Evolutionary conservation across 1,284 basidiomycete species (phyloP).

Genomic region (Thelephora terrestris): DNA sequence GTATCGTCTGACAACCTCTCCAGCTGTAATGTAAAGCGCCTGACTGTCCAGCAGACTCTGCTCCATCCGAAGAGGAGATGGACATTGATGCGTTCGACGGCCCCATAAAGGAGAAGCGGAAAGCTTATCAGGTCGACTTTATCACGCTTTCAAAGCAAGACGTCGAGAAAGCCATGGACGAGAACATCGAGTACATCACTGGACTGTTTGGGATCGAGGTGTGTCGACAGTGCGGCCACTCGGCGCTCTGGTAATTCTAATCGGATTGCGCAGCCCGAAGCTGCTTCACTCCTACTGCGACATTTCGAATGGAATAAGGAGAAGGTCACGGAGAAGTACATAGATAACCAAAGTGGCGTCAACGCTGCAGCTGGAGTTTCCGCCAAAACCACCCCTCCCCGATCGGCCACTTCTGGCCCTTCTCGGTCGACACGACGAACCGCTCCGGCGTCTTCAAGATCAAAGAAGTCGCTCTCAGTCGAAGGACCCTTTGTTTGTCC

Average conservation of each 20-base stretch:
- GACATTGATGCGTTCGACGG: conserved; percentile 57
- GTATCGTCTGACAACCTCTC: conserved; percentile 12
- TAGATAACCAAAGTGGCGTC: conserved; percentile 74
- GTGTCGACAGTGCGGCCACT: too few relatives aligned
- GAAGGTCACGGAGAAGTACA: conserved; percentile 89
- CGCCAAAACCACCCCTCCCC: conserved; percentile 17
- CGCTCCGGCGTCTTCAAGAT: conserved; percentile 25
- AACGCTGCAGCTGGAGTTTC: conserved; percentile 61
- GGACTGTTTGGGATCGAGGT: conserved; percentile 81
- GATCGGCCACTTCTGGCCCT: conserved; percentile 13
- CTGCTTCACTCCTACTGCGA: conserved; percentile 75
- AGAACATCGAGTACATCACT: conserved; percentile 76
- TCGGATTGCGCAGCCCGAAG: conserved; percentile 21
- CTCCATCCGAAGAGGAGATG: conserved; percentile 49
- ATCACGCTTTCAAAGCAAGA: conserved; percentile 63
- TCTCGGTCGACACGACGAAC: conserved; percentile 34
- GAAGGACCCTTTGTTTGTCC: conserved; percentile 64
- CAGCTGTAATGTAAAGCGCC: conserved; percentile 3
- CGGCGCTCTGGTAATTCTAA: neutral
- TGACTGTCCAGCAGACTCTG: conserved; percentile 27
- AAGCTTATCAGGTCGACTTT: conserved; percentile 72
- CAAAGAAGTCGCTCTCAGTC: conserved; percentile 19
- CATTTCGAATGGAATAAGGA: conserved; percentile 95
- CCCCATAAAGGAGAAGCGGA: conserved; percentile 43
- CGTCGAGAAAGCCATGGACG: conserved; percentile 68